Percentiles rank a stretch among this genome's conserved stretches.
phyloP scores from a whole-genome alignment of 768 basidiomycete species.

The Kwoniella botswanensis region DNA sequence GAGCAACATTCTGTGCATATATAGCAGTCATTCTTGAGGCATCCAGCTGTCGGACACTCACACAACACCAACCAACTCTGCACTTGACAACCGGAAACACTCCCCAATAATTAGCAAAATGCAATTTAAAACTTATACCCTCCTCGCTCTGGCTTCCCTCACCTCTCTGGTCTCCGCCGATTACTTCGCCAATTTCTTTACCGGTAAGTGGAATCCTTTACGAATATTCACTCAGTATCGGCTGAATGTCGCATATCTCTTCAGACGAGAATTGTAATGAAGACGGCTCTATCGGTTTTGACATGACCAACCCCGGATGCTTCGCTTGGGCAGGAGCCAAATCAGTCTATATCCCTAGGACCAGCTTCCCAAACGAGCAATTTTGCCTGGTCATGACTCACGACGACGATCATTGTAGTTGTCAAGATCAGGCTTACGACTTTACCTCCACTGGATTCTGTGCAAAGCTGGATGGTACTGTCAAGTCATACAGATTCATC shows the following conservation, averaged over 20 bases:
- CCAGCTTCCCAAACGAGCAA: slow-evolving; percentile 10
- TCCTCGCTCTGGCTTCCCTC: slow-evolving; percentile 2
- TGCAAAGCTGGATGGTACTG: not conserved
- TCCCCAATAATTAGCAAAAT: not conserved
- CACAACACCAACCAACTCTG: too few relatives aligned
- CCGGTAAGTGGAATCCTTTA: slow-evolving; percentile 12
- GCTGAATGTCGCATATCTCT: not conserved
- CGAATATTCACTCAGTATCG: not conserved
- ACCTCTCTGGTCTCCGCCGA: slow-evolving; percentile 15
- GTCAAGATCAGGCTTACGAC: slow-evolving; percentile 8
- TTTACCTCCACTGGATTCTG: slow-evolving; percentile 21
- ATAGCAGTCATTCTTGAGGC: too few relatives aligned
- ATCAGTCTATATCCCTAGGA: slow-evolving; percentile 24
- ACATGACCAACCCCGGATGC: slow-evolving; percentile 23
- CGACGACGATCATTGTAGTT: slow-evolving; percentile 2
- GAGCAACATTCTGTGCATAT: too few relatives aligned
- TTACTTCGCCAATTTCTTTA: slow-evolving; percentile 32
- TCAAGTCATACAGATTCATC: slow-evolving; percentile 19
- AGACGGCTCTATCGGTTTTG: slow-evolving; percentile 25
- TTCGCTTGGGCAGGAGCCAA: slow-evolving; percentile 8
- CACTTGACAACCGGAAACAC: too few relatives aligned
- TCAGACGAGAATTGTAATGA: slow-evolving; percentile 19
- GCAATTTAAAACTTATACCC: not conserved
- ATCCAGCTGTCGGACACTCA: too few relatives aligned
- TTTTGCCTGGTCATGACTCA: slow-evolving; percentile 19